These are phyloP conservation scores for Uronychia setigera DNA, from an alignment of 73 alveolate species.

Conservation along the genomic window DNA sequence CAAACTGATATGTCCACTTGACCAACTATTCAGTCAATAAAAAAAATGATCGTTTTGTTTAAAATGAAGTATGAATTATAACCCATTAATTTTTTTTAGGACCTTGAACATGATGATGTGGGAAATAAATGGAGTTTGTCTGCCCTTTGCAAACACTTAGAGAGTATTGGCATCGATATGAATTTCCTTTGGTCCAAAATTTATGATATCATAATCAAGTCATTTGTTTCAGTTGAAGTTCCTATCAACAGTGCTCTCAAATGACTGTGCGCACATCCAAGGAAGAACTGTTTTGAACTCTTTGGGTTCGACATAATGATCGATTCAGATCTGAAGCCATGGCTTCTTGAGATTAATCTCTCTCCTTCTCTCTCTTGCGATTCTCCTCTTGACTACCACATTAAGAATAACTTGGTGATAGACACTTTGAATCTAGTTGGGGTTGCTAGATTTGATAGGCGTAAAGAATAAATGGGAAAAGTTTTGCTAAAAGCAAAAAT, in stretches of 20 bases:
- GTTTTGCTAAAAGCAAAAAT: constrained; percentile 52
- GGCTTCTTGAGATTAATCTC: constrained; percentile 90
- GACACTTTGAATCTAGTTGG: constrained; percentile 85
- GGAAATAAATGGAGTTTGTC: constrained; percentile 85
- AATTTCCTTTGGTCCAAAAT: constrained; percentile 67
- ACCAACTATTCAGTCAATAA: constrained; percentile 52
- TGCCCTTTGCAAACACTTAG: constrained; percentile 66
- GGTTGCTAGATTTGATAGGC: constrained; percentile 59
- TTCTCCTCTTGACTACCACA: constrained; percentile 79
- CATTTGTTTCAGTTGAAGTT: constrained; percentile 51
- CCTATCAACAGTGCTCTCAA: not conserved
- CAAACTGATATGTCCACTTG: constrained; percentile 30
- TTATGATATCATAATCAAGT: constrained; percentile 68
- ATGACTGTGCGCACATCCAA: not conserved
- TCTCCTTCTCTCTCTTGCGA: constrained; percentile 86
- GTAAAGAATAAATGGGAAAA: constrained; percentile 58
- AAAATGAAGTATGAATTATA: constrained; percentile 44
- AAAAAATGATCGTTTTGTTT: constrained; percentile 28
- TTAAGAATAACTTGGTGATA: constrained; percentile 74
- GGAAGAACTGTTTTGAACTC: constrained; percentile 63
- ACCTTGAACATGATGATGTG: constrained; percentile 71
- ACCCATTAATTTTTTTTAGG: not conserved
- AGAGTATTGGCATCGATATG: constrained; percentile 64
- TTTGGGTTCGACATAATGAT: constrained; percentile 72
- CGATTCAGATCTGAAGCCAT: constrained; percentile 81